phyloP scores from a whole-genome alignment of 805 yeast genomes.

The Kazachstania taianensis region DNA sequence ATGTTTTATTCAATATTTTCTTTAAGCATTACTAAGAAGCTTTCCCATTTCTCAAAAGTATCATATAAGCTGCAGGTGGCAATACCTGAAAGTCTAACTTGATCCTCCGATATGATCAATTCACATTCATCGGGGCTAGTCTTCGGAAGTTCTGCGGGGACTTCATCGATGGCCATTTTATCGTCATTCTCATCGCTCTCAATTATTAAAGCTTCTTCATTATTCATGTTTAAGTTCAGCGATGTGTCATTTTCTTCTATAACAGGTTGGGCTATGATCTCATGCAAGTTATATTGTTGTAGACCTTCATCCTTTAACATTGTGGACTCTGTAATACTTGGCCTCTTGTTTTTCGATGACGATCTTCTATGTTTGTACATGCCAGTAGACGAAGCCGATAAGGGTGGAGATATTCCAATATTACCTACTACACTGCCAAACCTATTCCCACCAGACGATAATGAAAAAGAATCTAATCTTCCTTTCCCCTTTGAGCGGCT shows the following conservation, averaged over 20 bases:
- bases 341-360: constrained; percentile 21
- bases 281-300: constrained; percentile 27
- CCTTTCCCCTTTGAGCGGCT: neutral
- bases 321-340: constrained; percentile 24
- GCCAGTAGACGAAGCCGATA: neutral
- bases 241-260: constrained; percentile 11
- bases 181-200: constrained; percentile 4
- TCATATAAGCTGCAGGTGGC: constrained; percentile 22
- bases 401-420: too few species aligned
- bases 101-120: constrained; percentile 25
- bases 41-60: constrained; percentile 13
- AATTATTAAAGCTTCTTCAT: constrained; percentile 3
- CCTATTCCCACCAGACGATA: neutral
- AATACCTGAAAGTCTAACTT: constrained; percentile 12
- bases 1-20: too few species aligned
- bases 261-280: constrained; percentile 23
- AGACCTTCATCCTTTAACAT: constrained; percentile 28
- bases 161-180: constrained; percentile 6
- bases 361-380: constrained; percentile 20
- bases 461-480: neutral
- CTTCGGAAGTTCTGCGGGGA: constrained; percentile 1
- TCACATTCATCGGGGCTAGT: constrained; percentile 5
- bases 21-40: too few species aligned
- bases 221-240: constrained; percentile 3
- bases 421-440: neutral